phyloP scores from a whole-genome alignment of 2,329 filamentous ascomycete species.

The Calycina herbarum region DNA sequence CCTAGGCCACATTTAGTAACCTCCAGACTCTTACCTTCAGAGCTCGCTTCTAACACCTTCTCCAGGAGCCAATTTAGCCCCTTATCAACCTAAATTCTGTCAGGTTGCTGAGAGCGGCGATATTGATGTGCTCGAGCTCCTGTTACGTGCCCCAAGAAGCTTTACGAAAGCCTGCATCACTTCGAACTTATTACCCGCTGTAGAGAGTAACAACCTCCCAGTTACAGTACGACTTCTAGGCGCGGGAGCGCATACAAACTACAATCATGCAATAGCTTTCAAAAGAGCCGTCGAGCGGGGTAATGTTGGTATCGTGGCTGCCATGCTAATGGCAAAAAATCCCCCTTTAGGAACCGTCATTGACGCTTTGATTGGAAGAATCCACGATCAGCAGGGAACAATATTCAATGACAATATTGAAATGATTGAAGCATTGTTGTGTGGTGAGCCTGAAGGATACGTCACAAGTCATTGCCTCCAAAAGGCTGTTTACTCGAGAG shows the following conservation, averaged over 20 bases:
- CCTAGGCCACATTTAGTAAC: neutral
- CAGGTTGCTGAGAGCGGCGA: slow-evolving; percentile 17
- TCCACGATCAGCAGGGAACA: slow-evolving; percentile 40
- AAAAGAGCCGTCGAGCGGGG: slow-evolving; percentile 50
- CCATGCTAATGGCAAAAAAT: slow-evolving; percentile 53
- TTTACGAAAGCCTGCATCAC: slow-evolving; percentile 18
- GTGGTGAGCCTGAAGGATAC: slow-evolving; percentile 57
- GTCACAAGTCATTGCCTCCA: slow-evolving; percentile 21
- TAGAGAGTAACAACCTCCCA: slow-evolving; percentile 9
- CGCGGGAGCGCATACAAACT: slow-evolving; percentile 49
- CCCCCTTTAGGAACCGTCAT: slow-evolving; percentile 51
- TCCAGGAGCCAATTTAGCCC: slow-evolving; percentile 19
- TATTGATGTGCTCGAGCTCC: slow-evolving; percentile 13
- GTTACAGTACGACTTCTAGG: slow-evolving; percentile 13
- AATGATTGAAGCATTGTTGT: slow-evolving; percentile 57
- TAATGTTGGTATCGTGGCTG: slow-evolving; percentile 50
- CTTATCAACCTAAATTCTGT: slow-evolving; percentile 12
- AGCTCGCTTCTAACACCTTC: neutral
- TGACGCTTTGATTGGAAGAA: slow-evolving; percentile 50
- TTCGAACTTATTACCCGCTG: slow-evolving; percentile 18
- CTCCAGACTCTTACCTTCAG: neutral
- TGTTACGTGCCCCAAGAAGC: slow-evolving; percentile 21
- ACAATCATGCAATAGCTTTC: slow-evolving; percentile 53
- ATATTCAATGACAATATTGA: slow-evolving; percentile 51
- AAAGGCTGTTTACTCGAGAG: slow-evolving; percentile 16